Percentiles rank a stretch among this genome's conserved stretches.
Conservation (phyloP, 2,329 filamentous ascomycete species). For the Pseudofabraea citricarpa region DNA sequence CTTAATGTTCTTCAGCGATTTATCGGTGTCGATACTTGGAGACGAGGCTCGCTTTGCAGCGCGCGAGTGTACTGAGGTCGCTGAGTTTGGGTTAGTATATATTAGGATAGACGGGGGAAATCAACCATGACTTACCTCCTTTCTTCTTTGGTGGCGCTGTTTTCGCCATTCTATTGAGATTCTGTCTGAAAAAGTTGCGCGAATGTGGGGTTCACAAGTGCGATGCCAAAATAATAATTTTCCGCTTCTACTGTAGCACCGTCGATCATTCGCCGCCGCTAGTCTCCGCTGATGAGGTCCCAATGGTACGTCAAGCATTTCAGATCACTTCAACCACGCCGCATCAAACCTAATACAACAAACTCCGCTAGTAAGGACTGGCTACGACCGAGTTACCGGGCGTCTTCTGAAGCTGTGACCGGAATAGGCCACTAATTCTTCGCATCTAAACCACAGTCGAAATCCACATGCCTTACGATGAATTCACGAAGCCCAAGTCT, state of each 20-base stretch:
- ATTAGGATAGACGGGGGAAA: not conserved
- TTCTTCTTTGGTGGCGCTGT: conserved; percentile 28
- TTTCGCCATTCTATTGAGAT: conserved; percentile 24
- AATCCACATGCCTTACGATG: conserved; percentile 28
- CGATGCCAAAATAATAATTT: conserved; percentile 7
- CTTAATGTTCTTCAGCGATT: conserved; percentile 59
- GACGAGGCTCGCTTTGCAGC: conserved; percentile 69
- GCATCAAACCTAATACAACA: not conserved
- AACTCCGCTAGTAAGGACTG: too few species aligned
- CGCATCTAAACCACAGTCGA: too few species aligned
- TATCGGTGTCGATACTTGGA: conserved; percentile 66
- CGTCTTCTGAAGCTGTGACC: too few species aligned
- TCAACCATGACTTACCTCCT: conserved; percentile 15
- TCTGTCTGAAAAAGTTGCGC: not conserved
- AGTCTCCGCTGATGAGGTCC: too few species aligned
- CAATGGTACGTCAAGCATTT: not conserved
- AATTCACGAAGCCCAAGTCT: conserved; percentile 16
- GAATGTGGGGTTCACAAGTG: conserved; percentile 7
- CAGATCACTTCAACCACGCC: not conserved
- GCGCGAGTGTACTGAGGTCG: conserved; percentile 64
- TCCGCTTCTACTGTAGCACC: too few species aligned
- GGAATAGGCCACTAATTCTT: too few species aligned
- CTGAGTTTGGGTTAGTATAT: conserved; percentile 14
- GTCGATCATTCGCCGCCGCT: too few species aligned
- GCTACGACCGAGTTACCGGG: too few species aligned